Base-by-base conservation (phyloP, 2,329 filamentous ascomycete genomes). In the Triangularia verruculosa region DNA sequence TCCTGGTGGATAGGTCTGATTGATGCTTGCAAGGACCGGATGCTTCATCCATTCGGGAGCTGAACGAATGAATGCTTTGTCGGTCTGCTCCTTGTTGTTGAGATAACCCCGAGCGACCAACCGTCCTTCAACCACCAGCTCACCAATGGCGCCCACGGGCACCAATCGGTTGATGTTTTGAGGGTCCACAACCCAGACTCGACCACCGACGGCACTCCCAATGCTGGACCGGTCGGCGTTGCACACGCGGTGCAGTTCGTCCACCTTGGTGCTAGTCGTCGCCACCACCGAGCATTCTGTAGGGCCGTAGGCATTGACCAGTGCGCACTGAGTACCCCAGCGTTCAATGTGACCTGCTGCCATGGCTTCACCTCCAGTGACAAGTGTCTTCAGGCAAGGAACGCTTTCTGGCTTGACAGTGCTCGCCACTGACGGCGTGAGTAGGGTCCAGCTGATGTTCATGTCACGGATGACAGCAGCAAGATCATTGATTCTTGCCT, bases 21-120 rank as follows among this genome's bases (percentile, higher is more conserved):
- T 61, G 60, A 64, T 61, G 24, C 55, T 54, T 24, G 27, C 17
- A 57, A 71, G 70, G 32, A 64, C 68, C 11, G 68, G 30, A 3
- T 0, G 74, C 62, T 1, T 71, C 65, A 0, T 70, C 82, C 85
- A 89, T 0, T 72, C 72, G 0, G 84, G 86, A 61, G 85, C 85
- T 60, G 85, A 77, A 9, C 78, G 74, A 54, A 89, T 82, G 65
- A 89, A 90, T 0, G 80, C 80, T 24, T 80, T 79, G 2, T 78
- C 78, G 0, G 87, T 89, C 73, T 86, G 87, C 47, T 79, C 78
- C 0, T 78, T 77, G 62, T 88, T 83, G 58, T 82, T 82, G 22
- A 88, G 74, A 64, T 90, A 90, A 25, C 86, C 86, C 32, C 83
- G 77, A 9, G 85, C 86, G 2, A 90, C 83, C n/a, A 85, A 80